Base-by-base conservation (phyloP, 352 stramenopile species). In the Globisporangium orthogonon region DNA sequence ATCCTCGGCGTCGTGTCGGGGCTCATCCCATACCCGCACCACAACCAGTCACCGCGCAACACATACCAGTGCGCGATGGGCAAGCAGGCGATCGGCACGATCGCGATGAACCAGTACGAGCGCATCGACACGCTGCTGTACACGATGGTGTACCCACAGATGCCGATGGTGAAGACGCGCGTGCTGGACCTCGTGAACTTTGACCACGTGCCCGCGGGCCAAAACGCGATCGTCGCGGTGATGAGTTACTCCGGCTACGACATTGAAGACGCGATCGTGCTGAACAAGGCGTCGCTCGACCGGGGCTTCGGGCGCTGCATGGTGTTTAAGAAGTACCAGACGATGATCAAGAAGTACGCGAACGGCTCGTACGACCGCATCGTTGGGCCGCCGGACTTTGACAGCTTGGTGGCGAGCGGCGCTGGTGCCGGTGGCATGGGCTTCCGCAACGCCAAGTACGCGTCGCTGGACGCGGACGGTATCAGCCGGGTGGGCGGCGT, bases 61-160 rank as follows among this genome's bases (percentile, higher is more conserved):
- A 99, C 97, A 4, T 99, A 99, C 71, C 98, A 99, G 76, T 99
- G 97, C 63, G 97, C 97, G 40, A 99, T 99, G 98, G 97, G 97
- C 52, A 99, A 99, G 78, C 92, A 98, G 71, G 97, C 98, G n/a
- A 99, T 99, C 65, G 98, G 98, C 52, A 98, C 95, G 30, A 97
- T 99, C 50, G 93, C 83, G 9, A 97, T 99, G 74, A 99, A 99
- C 78, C 95, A 99, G 86, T 98, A 99, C 73, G 93, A 98, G 71
- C 83, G 97, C 54, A 98, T 99, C 65, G 98, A 99, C 75, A 98
- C 95, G 28, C 72, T 99, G 46, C 83, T 99, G 48, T 99, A 99
- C 74, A 97, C 96, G 28, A 94, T 99, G 78, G 89, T 99, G 37
- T 99, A 99, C 70, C 97, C 98, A 40, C 96, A 99, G 62, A 99